phyloP scores from a whole-genome alignment of 805 yeast genomes.

The Kazachstania bromeliacearum region DNA sequence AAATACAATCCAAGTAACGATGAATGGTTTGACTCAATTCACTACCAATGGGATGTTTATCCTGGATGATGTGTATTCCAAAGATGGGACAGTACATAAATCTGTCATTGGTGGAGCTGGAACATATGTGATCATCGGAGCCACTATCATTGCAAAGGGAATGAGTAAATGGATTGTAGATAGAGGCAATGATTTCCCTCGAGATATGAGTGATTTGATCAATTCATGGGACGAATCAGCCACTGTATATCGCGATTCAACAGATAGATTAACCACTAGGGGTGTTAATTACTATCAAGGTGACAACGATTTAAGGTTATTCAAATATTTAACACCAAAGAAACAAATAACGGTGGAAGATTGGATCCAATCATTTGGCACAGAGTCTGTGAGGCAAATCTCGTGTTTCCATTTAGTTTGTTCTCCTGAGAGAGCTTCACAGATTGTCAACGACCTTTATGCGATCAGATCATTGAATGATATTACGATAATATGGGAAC shows the following conservation, averaged over 20 bases:
- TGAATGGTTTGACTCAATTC: constrained; percentile 31
- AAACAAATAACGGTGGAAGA: constrained; percentile 50
- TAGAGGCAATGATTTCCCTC: constrained; percentile 71
- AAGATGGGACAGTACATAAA: constrained; percentile 28
- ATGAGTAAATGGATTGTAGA: constrained; percentile 65
- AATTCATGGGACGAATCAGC: constrained; percentile 55
- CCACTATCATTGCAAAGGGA: constrained; percentile 41
- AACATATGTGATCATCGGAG: constrained; percentile 68
- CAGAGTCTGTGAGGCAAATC: constrained; percentile 29
- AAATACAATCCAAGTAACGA: too few relatives aligned
- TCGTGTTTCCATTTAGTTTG: constrained; percentile 63
- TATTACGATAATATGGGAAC: constrained; percentile 60
- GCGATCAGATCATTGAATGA: background rate
- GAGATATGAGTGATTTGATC: constrained; percentile 35
- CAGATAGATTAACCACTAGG: constrained; percentile 54
- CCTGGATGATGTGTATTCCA: constrained; percentile 65
- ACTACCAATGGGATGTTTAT: constrained; percentile 83
- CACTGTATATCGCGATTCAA: constrained; percentile 40
- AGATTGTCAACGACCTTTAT: constrained; percentile 34
- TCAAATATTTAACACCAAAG: constrained; percentile 56
- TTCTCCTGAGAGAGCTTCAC: constrained; percentile 51
- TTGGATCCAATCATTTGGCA: constrained; percentile 19
- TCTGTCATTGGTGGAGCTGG: constrained; percentile 88
- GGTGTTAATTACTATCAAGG: constrained; percentile 73
- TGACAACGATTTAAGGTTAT: constrained; percentile 48